Base-by-base conservation (phyloP, 208 protist species). In the Dictyostelium gargantuum region DNA sequence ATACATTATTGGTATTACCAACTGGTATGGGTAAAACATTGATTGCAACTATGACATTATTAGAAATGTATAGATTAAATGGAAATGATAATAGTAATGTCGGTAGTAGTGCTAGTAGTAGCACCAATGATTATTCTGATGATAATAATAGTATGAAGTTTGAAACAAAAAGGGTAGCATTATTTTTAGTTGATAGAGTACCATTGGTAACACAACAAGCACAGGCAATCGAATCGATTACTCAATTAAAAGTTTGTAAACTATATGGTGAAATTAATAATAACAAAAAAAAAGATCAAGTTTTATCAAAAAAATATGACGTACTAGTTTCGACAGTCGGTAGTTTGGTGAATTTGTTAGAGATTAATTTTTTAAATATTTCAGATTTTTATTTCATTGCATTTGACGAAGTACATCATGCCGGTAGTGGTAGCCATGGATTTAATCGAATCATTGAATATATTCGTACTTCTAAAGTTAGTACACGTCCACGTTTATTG, bases 321-420 rank as follows among this genome's bases (percentile, higher is more conserved):
- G 44, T 91, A 21, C 32, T 81, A 0, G 85, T 81, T 9, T 23
- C 44, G 1, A 91, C 70, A 4, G 42, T 26, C 15, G 35, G 44
- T 19, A 26, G n/a, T 19, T 17, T 91, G 17, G 35, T 80, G 0
- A 91, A 75, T 48, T 13, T 80, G 2, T 35, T 63, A 6, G 32
- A 42, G 13, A 6, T 13, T 9, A 4, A 19, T 26, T 32, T 13
- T n/a, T 17, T 74, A 10, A 29, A 19, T 8, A 44, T 77, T 3
- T 6, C 5, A 0, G 85, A 80, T 35, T 91, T 93, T 19, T 73
- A 77, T 38, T 35, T 70, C 11, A 56, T 93, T 21, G 48, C 46
- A 15, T 93, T 85, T 84, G 89, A 93, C 72, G 89, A 93, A 13
- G 58, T 52, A 3, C 89, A 93, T 72, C 52, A 93, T 85, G 85